Evolutionary conservation across 2,329 filamentous ascomycete genomes (phyloP).

Genomic region (Fusarium sp.): DNA sequence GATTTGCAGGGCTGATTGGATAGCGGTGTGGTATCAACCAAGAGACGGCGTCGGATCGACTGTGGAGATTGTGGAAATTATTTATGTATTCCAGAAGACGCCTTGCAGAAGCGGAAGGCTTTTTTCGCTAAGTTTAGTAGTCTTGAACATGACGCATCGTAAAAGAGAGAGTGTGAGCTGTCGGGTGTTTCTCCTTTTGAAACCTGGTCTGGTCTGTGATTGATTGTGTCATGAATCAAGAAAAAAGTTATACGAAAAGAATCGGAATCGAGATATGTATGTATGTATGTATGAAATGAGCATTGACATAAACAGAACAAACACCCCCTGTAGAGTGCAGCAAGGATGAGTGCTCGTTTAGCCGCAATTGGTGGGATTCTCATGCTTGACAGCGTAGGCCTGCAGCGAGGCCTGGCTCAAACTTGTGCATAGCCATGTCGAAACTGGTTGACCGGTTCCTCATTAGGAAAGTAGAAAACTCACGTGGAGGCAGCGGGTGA

Average conservation of each 20-base stretch:
- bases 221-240: background rate
- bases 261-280: constrained; percentile 21
- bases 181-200: constrained; percentile 13
- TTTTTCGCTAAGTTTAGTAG: constrained; percentile 11
- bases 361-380: constrained; percentile 36
- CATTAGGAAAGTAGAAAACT: constrained; percentile 45
- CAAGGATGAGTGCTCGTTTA: background rate
- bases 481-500: constrained; percentile 35
- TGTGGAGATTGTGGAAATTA: constrained; percentile 41
- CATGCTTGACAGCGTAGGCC: constrained; percentile 20
- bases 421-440: constrained; percentile 36
- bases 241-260: constrained; percentile 1
- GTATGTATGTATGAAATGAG: background rate
- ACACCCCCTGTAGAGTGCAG: background rate
- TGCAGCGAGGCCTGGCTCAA: constrained; percentile 33
- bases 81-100: constrained; percentile 38
- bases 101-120: constrained; percentile 11
- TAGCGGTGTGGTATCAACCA: constrained; percentile 34
- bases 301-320: background rate
- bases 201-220: constrained; percentile 1
- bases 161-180: background rate
- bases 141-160: constrained; percentile 14
- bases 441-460: constrained; percentile 47
- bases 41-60: constrained; percentile 27
- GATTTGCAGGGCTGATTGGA: constrained; percentile 43